Conservation (phyloP, 805 yeast species). For the Candida saitoana region DNA sequence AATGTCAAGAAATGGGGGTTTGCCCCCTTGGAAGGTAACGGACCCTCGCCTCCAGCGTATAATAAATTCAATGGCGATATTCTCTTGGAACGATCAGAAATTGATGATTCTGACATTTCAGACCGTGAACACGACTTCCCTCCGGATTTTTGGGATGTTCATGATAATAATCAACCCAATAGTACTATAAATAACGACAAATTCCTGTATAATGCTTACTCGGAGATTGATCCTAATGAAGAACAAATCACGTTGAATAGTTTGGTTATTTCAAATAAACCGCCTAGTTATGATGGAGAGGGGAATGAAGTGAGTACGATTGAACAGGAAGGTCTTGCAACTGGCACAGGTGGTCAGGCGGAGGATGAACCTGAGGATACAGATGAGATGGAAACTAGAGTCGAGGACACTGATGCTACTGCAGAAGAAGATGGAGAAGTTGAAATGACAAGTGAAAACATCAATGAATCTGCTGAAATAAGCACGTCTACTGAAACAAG, state of each 20-base stretch:
- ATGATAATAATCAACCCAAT: slow-evolving; percentile 12
- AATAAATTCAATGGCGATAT: slow-evolving; percentile 76
- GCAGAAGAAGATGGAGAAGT: too few species aligned
- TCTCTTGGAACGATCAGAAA: slow-evolving; percentile 61
- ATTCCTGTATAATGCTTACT: slow-evolving; percentile 36
- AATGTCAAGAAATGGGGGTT: slow-evolving; percentile 94
- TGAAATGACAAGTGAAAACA: too few species aligned
- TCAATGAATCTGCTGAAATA: too few species aligned
- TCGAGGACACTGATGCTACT: too few species aligned
- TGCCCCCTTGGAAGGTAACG: slow-evolving; percentile 83
- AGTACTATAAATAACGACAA: slow-evolving; percentile 22
- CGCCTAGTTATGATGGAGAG: slow-evolving; percentile 30
- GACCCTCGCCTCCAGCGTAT: slow-evolving; percentile 93
- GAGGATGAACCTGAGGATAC: slow-evolving; percentile 1
- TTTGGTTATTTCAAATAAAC: slow-evolving; percentile 29
- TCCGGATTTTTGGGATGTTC: slow-evolving; percentile 51
- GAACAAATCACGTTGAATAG: slow-evolving; percentile 42
- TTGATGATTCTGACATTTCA: slow-evolving; percentile 44
- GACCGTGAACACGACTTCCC: slow-evolving; percentile 50
- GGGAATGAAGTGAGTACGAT: too few species aligned
- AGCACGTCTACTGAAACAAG: too few species aligned
- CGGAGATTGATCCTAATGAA: slow-evolving; percentile 34
- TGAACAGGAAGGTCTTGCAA: not conserved
- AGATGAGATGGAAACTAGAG: slow-evolving; percentile 1
- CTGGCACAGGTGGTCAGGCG: not conserved